These are phyloP conservation scores for Citrullus amarus DNA, from an alignment of 306 rosid genomes.

Conservation along the genomic window DNA sequence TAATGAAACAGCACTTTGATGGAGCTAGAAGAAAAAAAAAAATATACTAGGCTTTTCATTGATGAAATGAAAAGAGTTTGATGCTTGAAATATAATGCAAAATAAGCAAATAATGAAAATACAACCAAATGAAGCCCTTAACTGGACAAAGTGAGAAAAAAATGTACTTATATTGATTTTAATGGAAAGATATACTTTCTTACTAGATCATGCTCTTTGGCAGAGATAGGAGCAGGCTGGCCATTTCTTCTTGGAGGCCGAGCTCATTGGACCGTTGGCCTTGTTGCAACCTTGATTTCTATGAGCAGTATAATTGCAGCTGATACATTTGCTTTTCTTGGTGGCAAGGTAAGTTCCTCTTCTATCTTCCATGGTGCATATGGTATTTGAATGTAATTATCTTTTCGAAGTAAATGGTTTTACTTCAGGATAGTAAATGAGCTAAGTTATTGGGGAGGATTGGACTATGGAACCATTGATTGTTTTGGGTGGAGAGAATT, in stretches of 20 bases:
- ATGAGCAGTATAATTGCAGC: slow-evolving; percentile 85
- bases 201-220: slow-evolving; percentile 9
- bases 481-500: neutral
- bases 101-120: too few species aligned
- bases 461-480: neutral
- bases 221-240: slow-evolving; percentile 40
- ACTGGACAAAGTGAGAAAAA: neutral
- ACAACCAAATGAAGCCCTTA: too few species aligned
- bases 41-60: too few species aligned
- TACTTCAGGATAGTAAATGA: neutral
- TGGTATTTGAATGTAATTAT: neutral
- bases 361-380: neutral
- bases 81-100: too few species aligned
- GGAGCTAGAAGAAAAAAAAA: neutral
- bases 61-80: too few species aligned
- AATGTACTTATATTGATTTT: neutral
- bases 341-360: slow-evolving; percentile 63
- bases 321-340: slow-evolving; percentile 81
- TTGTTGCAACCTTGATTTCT: slow-evolving; percentile 83
- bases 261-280: slow-evolving; percentile 96
- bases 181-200: neutral
- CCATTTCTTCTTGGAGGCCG: slow-evolving; percentile 43
- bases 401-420: neutral
- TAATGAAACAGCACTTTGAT: neutral
- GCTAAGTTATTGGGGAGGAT: neutral